phyloP scores from a whole-genome alignment of 148 eudicot genomes.

The Cornus kousa region DNA sequence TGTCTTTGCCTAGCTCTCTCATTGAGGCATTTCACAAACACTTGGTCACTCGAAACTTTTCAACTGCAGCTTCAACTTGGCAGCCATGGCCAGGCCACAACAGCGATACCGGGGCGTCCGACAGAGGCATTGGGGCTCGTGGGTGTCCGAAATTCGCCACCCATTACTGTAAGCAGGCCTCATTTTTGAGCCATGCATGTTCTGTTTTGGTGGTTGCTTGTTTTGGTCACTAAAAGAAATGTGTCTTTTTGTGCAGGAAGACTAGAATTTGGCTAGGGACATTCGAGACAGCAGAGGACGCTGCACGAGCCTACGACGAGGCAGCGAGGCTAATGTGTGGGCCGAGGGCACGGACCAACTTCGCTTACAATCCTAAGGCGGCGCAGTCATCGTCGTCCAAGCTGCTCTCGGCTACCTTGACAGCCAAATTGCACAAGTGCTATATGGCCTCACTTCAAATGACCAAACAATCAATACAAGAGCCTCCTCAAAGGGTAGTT shows the following conservation, averaged over 20 bases:
- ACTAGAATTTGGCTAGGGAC: conserved; percentile 86
- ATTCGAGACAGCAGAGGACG: conserved; percentile 81
- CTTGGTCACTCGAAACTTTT: too few relatives aligned
- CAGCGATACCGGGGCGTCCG: conserved; percentile 75
- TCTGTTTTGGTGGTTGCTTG: too few relatives aligned
- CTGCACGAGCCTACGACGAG: conserved; percentile 79
- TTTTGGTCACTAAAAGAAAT: conserved; percentile 7
- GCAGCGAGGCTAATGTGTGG: conserved; percentile 92
- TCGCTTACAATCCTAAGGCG: conserved; percentile 66
- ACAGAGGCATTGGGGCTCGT: conserved; percentile 91
- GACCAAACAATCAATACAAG: conserved; percentile 40
- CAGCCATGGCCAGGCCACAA: conserved; percentile 66
- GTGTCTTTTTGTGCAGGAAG: conserved; percentile 41
- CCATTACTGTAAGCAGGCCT: conserved; percentile 57
- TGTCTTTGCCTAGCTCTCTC: not conserved
- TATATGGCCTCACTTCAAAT: conserved; percentile 71
- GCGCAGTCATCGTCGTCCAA: conserved; percentile 49
- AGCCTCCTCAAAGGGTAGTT: conserved; percentile 25
- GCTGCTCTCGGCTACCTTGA: conserved; percentile 69
- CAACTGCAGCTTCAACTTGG: too few relatives aligned
- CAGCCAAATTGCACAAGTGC: conserved; percentile 76
- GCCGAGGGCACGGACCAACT: conserved; percentile 68
- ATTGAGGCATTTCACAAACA: conserved; percentile 22
- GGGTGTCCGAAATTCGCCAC: conserved; percentile 91
- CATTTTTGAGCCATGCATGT: not conserved